phyloP scores from a whole-genome alignment of 73 alveolate species.

The Paramecium tetraurelia region DNA sequence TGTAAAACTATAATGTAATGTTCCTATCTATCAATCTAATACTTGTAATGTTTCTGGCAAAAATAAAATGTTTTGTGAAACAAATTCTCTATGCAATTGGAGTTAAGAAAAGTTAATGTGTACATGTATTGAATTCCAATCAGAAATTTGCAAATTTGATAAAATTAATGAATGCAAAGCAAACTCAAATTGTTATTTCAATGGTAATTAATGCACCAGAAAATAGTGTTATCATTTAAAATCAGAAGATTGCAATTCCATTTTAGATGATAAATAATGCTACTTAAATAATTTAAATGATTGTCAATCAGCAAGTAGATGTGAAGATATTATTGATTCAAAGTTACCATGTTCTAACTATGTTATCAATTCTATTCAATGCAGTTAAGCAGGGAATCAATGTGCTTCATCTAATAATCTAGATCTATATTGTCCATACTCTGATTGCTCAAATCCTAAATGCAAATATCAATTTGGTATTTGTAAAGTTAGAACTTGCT shows the following conservation, averaged over 20 bases:
- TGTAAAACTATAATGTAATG: neutral
- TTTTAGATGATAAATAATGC: neutral
- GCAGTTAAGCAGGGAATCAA: neutral
- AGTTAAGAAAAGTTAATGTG: neutral
- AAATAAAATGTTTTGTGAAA: neutral
- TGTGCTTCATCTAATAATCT: neutral
- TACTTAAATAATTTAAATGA: neutral
- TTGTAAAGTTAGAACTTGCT: neutral
- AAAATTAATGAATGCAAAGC: neutral
- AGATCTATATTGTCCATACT: neutral
- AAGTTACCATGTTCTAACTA: neutral
- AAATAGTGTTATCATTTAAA: neutral
- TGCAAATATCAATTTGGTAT: neutral
- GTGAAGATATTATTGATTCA: slow-evolving; percentile 17
- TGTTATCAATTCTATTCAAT: neutral
- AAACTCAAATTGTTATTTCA: neutral
- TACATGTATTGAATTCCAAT: neutral
- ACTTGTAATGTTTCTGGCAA: neutral
- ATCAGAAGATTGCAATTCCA: neutral
- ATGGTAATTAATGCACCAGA: neutral
- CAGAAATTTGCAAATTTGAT: neutral
- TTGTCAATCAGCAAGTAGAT: neutral
- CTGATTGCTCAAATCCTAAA: neutral
- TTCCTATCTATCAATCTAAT: neutral
- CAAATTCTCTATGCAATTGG: neutral